Evolutionary conservation across 345 rosid species (phyloP).

Genomic region (Brassica juncea): DNA sequence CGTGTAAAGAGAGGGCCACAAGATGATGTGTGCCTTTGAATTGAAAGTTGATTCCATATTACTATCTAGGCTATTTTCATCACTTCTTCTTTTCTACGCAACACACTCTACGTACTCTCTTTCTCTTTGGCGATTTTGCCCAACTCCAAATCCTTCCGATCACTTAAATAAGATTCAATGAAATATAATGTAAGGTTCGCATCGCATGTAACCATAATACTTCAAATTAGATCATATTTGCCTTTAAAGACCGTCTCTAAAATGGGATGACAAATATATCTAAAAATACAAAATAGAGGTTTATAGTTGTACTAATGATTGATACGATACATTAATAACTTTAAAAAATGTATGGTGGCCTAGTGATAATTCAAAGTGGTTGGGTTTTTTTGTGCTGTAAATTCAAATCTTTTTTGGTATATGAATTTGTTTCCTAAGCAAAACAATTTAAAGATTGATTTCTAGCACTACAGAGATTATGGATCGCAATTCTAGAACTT

Average conservation of each 20-base stretch:
- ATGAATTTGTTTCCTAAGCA: neutral
- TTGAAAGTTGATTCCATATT: constrained; percentile 15
- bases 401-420: neutral
- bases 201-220: neutral
- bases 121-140: constrained; percentile 30
- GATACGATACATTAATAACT: neutral
- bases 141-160: constrained; percentile 9
- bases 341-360: neutral
- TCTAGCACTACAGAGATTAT: neutral
- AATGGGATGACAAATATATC: neutral
- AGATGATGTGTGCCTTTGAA: constrained; percentile 26
- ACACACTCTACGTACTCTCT: constrained; percentile 1
- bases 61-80: neutral
- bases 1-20: constrained; percentile 1
- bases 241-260: neutral
- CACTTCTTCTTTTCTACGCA: constrained; percentile 25
- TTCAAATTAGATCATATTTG: neutral
- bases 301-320: neutral
- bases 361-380: neutral
- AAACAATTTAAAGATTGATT: neutral
- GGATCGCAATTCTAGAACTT: neutral
- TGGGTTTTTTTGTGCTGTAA: neutral
- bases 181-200: neutral
- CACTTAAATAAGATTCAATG: neutral
- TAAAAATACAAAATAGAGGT: neutral